Percentiles rank a stretch among this genome's conserved stretches.
Evolutionary conservation across 345 rosid species (phyloP).

Genomic region (Lepidium aucheri): DNA sequence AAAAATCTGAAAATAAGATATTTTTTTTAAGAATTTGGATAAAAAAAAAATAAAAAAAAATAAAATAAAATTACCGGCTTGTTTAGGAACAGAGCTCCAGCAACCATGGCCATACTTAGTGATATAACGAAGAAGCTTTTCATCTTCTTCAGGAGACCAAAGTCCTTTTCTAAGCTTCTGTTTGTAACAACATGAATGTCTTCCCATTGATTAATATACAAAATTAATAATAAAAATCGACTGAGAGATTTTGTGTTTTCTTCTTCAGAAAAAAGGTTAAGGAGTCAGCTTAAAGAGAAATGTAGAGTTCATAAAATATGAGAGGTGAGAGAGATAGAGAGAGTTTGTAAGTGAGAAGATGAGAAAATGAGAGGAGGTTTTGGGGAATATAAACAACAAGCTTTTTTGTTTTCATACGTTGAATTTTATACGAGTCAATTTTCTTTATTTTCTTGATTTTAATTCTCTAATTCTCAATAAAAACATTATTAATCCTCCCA

Average conservation of each 20-base stretch:
- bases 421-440: conserved; percentile 12
- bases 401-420: conserved; percentile 22
- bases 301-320: conserved; percentile 17
- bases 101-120: conserved; percentile 93
- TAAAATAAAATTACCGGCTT: conserved; percentile 60
- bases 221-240: conserved; percentile 3
- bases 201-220: conserved; percentile 59
- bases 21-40: background rate
- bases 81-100: conserved; percentile 99
- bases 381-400: conserved; percentile 28
- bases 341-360: conserved; percentile 27
- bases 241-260: background rate
- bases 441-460: background rate
- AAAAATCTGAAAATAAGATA: background rate
- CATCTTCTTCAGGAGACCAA: conserved; percentile 99
- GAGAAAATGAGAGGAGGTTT: conserved; percentile 33
- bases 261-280: background rate
- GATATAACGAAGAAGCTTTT: conserved; percentile 78
- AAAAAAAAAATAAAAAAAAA: background rate
- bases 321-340: background rate
- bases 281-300: conserved; percentile 22
- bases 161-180: conserved; percentile 98
- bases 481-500: no score
- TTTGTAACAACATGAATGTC: conserved; percentile 95
- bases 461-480: background rate